These are phyloP conservation scores for Coprinopsis sp. DNA, from an alignment of 768 basidiomycete genomes.

Conservation along the genomic window DNA sequence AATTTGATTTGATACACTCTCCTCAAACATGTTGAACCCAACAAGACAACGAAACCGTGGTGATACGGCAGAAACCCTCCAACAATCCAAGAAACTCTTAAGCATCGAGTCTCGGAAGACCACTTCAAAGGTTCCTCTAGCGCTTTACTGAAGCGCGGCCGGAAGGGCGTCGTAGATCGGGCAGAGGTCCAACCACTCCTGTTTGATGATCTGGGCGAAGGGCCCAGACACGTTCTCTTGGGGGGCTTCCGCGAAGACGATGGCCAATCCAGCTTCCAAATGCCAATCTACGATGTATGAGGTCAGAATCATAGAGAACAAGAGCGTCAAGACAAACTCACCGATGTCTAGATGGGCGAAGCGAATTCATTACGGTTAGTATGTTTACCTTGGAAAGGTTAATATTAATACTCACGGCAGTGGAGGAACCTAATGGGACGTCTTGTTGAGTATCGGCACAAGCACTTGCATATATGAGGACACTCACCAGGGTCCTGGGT, in stretches of 20 bases:
- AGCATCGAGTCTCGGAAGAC: background rate
- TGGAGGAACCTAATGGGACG: constrained; percentile 19
- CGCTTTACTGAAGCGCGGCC: constrained; percentile 14
- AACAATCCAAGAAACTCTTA: no score
- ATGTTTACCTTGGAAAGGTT: background rate
- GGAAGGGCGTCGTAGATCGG: constrained; percentile 15
- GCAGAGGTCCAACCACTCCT: constrained; percentile 15
- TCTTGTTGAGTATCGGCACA: background rate
- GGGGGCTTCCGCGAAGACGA: constrained; percentile 34
- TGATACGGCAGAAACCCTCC: no score
- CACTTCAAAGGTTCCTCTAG: background rate
- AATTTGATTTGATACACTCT: no score
- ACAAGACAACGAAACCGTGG: no score
- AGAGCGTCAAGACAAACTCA: background rate
- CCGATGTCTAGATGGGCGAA: constrained; percentile 5
- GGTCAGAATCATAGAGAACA: background rate
- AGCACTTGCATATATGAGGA: background rate
- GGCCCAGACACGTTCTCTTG: constrained; percentile 22
- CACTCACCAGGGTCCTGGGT: constrained; percentile 21
- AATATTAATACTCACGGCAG: constrained; percentile 12
- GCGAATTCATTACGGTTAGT: background rate
- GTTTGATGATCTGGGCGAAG: constrained; percentile 22
- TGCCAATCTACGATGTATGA: constrained; percentile 25
- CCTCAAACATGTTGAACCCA: no score
- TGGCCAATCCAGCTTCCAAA: constrained; percentile 34